A percentile compares a stretch with the other conserved stretches of the same genome.
These are phyloP conservation scores for Stephanocyclus meneghinianus DNA, from an alignment of 352 stramenopile genomes.

Conservation along the genomic window DNA sequence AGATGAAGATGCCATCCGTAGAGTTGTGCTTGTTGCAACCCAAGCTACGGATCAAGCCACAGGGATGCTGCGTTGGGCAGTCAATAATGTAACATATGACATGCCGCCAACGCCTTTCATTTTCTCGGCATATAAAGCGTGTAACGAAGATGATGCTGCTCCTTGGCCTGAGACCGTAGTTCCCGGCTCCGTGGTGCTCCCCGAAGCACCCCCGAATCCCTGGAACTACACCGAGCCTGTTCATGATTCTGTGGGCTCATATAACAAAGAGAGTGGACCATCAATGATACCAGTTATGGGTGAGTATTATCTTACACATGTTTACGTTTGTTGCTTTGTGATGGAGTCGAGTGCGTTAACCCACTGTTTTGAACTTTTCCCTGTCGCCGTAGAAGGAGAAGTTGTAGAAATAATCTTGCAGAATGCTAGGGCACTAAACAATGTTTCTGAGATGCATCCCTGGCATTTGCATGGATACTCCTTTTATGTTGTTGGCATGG, in stretches of 20 bases:
- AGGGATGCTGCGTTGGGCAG: conserved; percentile 16
- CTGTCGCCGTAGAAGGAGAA: background rate
- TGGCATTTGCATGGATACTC: conserved; percentile 57
- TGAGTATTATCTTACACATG: background rate
- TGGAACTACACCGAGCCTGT: conserved; percentile 42
- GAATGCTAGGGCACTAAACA: conserved; percentile 25
- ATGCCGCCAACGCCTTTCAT: conserved; percentile 10
- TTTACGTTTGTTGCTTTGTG: background rate
- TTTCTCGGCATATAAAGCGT: conserved; percentile 28
- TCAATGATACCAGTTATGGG: conserved; percentile 18
- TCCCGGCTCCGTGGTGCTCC: conserved; percentile 16
- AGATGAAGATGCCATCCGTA: conserved; percentile 22
- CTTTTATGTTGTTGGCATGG: conserved; percentile 46
- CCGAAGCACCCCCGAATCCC: conserved; percentile 18
- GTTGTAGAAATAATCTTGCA: conserved; percentile 8
- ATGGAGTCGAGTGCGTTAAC: background rate
- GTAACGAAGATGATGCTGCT: conserved; percentile 10
- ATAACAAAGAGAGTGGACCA: conserved; percentile 23
- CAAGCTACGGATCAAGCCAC: conserved; percentile 15
- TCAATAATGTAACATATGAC: conserved; percentile 30
- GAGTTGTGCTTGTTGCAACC: conserved; percentile 28
- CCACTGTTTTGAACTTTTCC: background rate
- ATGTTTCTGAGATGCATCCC: conserved; percentile 44
- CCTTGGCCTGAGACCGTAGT: conserved; percentile 33
- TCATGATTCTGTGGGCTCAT: conserved; percentile 28